Conservation (phyloP, 768 basidiomycete species). For the Mycena belliarum region DNA sequence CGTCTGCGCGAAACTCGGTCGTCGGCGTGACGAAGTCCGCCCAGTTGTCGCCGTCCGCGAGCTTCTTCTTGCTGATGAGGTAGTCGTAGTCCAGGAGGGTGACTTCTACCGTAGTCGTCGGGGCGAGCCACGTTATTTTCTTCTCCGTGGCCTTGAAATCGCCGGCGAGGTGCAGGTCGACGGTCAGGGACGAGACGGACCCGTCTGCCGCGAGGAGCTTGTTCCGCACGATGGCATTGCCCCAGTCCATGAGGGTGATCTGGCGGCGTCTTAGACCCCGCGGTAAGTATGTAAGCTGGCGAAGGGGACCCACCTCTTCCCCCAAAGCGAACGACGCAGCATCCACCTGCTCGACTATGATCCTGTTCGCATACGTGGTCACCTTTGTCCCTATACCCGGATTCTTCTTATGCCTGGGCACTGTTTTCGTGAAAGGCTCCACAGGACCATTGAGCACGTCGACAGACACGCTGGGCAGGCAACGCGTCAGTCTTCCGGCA, state of each 20-base stretch:
- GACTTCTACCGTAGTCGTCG: constrained; percentile 58
- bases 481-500: neutral
- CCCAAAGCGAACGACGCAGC: constrained; percentile 84
- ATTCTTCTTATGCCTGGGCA: constrained; percentile 97
- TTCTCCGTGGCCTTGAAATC: constrained; percentile 99
- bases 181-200: constrained; percentile 63
- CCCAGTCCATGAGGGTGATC: constrained; percentile 99
- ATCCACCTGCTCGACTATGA: constrained; percentile 90
- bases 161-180: constrained; percentile 88
- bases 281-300: neutral
- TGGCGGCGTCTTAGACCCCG: constrained; percentile 29
- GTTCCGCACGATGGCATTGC: constrained; percentile 86
- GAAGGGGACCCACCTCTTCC: constrained; percentile 79
- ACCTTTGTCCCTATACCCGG: constrained; percentile 86
- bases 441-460: constrained; percentile 68
- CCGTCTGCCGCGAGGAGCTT: constrained; percentile 58
- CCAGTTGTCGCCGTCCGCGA: constrained; percentile 88
- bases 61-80: constrained; percentile 83
- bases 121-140: constrained; percentile 85
- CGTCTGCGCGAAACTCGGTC: constrained; percentile 85
- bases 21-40: constrained; percentile 81
- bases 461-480: constrained; percentile 64
- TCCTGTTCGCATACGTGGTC: constrained; percentile 77
- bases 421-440: constrained; percentile 56
- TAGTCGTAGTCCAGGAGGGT: constrained; percentile 96